These are phyloP conservation scores for Cairneyella variabilis DNA, from an alignment of 495 filamentous ascomycete species.

Conservation along the genomic window DNA sequence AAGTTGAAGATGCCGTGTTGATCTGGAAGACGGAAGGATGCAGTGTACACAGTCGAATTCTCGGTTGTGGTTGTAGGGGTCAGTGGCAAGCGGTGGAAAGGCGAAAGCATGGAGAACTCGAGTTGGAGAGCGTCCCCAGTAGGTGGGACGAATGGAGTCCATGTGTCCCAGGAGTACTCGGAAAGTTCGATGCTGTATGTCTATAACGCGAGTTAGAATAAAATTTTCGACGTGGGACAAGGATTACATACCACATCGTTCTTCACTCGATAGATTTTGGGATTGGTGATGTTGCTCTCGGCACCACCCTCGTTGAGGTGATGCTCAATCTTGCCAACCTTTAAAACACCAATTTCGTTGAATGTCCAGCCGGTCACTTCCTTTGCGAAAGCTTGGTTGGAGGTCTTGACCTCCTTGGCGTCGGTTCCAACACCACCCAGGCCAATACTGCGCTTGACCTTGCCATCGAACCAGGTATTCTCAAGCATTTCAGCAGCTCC, in stretches of 20 bases:
- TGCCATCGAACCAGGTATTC: constrained; percentile 84
- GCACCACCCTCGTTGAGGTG: constrained; percentile 56
- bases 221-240: neutral
- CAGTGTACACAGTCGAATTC: constrained; percentile 70
- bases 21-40: constrained; percentile 79
- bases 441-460: constrained; percentile 58
- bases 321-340: constrained; percentile 80
- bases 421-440: constrained; percentile 31
- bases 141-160: constrained; percentile 68
- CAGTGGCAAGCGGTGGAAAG: constrained; percentile 89
- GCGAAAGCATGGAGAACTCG: constrained; percentile 97
- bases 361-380: constrained; percentile 87
- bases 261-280: constrained; percentile 91
- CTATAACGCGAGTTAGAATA: constrained; percentile 37
- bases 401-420: constrained; percentile 55
- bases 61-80: constrained; percentile 43
- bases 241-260: constrained; percentile 79
- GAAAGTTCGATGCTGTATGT: constrained; percentile 85
- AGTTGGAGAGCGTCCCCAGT: constrained; percentile 74
- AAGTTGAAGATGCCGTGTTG: constrained; percentile 99
- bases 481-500: constrained; percentile 83
- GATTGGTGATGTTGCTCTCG: constrained; percentile 61
- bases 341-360: constrained; percentile 85
- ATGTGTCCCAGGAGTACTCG: constrained; percentile 69
- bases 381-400: constrained; percentile 82